These are phyloP conservation scores for Ophioceras dolichostomum DNA, from an alignment of 2,329 filamentous ascomycete species.

Conservation along the genomic window DNA sequence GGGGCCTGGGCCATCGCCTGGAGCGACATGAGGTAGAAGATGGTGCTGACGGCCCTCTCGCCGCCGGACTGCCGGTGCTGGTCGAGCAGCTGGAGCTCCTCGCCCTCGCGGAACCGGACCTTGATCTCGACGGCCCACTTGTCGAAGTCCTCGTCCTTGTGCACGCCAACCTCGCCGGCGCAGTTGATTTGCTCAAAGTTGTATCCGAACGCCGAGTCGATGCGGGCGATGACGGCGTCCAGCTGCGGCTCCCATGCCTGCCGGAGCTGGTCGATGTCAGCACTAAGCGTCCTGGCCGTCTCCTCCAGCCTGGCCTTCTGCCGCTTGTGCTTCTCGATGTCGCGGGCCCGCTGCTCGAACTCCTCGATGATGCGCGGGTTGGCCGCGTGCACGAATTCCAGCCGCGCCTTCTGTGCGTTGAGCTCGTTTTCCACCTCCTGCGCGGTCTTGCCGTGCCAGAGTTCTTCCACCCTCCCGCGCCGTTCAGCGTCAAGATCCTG, in stretches of 20 bases:
- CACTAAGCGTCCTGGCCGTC: conserved; percentile 41
- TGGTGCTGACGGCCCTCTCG: conserved; percentile 90
- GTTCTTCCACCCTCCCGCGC: conserved; percentile 26
- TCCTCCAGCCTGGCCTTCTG: conserved; percentile 41
- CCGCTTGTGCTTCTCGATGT: conserved; percentile 54
- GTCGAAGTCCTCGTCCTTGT: conserved; percentile 90
- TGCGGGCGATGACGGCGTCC: conserved; percentile 63
- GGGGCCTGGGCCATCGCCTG: conserved; percentile 88
- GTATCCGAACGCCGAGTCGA: conserved; percentile 82
- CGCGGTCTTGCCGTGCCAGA: conserved; percentile 36
- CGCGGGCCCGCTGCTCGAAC: conserved; percentile 58
- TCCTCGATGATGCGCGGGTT: conserved; percentile 65
- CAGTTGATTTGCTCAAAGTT: conserved; percentile 94
- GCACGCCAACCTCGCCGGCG: conserved; percentile 76
- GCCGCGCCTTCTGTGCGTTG: conserved; percentile 56
- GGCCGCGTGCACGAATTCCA: conserved; percentile 70
- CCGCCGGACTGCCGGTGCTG: conserved; percentile 92
- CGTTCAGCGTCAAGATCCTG: conserved; percentile 24
- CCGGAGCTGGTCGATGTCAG: conserved; percentile 53
- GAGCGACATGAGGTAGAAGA: conserved; percentile 97
- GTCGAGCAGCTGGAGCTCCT: conserved; percentile 73
- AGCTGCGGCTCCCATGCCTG: conserved; percentile 72
- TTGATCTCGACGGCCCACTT: conserved; percentile 88
- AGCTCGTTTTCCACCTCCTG: conserved; percentile 64
- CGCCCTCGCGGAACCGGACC: conserved; percentile 84